Evolutionary conservation across 2,329 filamentous ascomycete genomes (phyloP).

Genomic region (Xylariaceae sp.): DNA sequence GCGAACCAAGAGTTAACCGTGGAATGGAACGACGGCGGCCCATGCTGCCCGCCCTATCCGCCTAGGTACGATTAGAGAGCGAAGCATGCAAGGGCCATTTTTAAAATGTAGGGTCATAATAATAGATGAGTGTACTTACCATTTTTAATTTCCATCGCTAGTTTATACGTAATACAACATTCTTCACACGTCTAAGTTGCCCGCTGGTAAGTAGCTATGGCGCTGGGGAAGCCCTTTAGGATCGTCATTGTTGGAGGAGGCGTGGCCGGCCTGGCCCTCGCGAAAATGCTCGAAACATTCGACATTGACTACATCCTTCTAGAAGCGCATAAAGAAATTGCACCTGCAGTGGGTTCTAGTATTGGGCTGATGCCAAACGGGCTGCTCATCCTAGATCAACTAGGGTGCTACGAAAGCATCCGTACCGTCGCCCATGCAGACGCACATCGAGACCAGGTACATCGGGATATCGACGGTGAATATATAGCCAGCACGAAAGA

Average conservation of each 20-base stretch:
- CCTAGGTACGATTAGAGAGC: no score
- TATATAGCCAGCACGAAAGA: slow-evolving; percentile 14
- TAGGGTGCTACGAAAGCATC: slow-evolving; percentile 47
- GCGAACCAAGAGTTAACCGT: no score
- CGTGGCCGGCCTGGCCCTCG: slow-evolving; percentile 54
- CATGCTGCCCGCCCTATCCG: no score
- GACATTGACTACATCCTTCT: slow-evolving; percentile 56
- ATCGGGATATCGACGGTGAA: slow-evolving; percentile 23
- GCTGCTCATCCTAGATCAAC: slow-evolving; percentile 55
- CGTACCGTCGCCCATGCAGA: slow-evolving; percentile 28
- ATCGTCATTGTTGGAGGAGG: slow-evolving; percentile 57
- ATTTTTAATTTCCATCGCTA: no score
- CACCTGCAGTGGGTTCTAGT: slow-evolving; percentile 53
- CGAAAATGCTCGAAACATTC: slow-evolving; percentile 51
- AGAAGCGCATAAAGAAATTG: slow-evolving; percentile 49
- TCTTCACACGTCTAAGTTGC: no score
- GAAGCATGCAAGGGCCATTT: no score
- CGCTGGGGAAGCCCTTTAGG: no score
- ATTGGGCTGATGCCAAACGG: slow-evolving; percentile 53
- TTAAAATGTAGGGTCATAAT: no score
- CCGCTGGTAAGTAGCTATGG: no score
- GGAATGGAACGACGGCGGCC: no score
- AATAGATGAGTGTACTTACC: no score
- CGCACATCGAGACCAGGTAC: slow-evolving; percentile 11
- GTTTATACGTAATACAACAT: no score